These are phyloP conservation scores for Gracilariopsis chorda DNA, from an alignment of 23 red algal species.

Conservation along the genomic window DNA sequence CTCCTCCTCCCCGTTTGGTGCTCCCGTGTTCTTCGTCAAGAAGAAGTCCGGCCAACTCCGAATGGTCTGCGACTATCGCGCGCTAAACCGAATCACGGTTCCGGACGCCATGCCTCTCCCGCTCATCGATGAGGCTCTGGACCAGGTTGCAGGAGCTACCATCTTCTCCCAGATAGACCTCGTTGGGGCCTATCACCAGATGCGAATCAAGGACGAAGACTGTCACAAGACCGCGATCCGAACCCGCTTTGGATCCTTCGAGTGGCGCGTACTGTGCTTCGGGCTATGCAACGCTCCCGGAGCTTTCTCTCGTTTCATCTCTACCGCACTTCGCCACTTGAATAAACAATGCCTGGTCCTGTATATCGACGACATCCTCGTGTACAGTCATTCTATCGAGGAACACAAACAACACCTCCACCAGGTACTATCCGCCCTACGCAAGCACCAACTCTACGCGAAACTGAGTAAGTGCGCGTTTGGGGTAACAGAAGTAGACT, in stretches of 20 bases:
- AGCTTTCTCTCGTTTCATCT: neutral
- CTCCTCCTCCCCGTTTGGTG: constrained; percentile 10
- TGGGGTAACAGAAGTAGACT: neutral
- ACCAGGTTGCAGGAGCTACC: neutral
- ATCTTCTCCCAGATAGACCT: neutral
- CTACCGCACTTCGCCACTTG: neutral
- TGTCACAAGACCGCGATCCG: neutral
- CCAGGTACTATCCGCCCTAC: neutral
- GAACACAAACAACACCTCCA: constrained; percentile 11
- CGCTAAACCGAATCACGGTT: constrained; percentile 15
- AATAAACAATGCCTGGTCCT: constrained; percentile 7
- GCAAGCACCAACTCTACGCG: neutral
- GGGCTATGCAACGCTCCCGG: neutral
- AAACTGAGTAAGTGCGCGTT: neutral
- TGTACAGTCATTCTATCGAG: constrained; percentile 15
- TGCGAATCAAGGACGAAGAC: neutral
- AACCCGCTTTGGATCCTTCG: constrained; percentile 20
- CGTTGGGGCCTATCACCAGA: neutral
- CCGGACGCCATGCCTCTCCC: neutral
- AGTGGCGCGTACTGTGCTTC: constrained; percentile 27
- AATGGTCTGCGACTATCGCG: constrained; percentile 5
- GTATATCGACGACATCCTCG: constrained; percentile 13
- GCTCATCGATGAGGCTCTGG: constrained; percentile 18
- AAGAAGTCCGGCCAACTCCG: neutral
- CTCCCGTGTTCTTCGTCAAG: neutral